phyloP scores from a whole-genome alignment of 495 filamentous ascomycete species.

The Penicillium turbatum region DNA sequence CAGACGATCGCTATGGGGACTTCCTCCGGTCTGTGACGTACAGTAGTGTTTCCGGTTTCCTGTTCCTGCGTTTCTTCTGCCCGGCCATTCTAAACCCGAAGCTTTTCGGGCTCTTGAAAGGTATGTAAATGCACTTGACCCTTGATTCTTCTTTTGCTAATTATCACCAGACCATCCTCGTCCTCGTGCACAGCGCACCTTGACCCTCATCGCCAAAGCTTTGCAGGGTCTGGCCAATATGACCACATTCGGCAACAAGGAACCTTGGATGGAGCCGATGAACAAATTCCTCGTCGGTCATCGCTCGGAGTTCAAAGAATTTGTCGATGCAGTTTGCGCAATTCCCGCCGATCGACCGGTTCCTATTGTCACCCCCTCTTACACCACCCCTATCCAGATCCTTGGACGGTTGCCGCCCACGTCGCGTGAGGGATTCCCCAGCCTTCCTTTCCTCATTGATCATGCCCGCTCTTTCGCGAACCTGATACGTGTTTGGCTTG shows the following conservation, averaged over 20 bases:
- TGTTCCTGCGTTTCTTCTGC: constrained; percentile 95
- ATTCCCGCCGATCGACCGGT: constrained; percentile 68
- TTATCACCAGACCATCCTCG: constrained; percentile 68
- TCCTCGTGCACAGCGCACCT: constrained; percentile 78
- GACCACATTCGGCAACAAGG: constrained; percentile 89
- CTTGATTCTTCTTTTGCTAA: constrained; percentile 12
- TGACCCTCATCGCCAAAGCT: constrained; percentile 92
- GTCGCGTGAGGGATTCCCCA: constrained; percentile 89
- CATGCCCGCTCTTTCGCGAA: constrained; percentile 82
- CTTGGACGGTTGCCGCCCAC: constrained; percentile 75
- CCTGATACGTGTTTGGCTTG: constrained; percentile 86
- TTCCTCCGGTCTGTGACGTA: constrained; percentile 89
- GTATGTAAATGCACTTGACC: constrained; percentile 32
- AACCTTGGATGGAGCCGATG: constrained; percentile 99
- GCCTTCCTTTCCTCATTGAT: constrained; percentile 91
- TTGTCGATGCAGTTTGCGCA: constrained; percentile 79
- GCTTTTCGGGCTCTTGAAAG: constrained; percentile 85
- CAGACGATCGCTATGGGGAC: constrained; percentile 96
- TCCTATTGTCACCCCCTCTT: constrained; percentile 70
- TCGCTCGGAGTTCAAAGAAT: constrained; percentile 69
- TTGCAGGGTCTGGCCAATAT: constrained; percentile 95
- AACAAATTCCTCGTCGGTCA: constrained; percentile 59
- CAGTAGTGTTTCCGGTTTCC: constrained; percentile 92
- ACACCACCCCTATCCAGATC: constrained; percentile 90
- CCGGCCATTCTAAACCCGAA: constrained; percentile 96